Conservation (phyloP, 2,329 filamentous ascomycete species). For the Aspergillus persii region DNA sequence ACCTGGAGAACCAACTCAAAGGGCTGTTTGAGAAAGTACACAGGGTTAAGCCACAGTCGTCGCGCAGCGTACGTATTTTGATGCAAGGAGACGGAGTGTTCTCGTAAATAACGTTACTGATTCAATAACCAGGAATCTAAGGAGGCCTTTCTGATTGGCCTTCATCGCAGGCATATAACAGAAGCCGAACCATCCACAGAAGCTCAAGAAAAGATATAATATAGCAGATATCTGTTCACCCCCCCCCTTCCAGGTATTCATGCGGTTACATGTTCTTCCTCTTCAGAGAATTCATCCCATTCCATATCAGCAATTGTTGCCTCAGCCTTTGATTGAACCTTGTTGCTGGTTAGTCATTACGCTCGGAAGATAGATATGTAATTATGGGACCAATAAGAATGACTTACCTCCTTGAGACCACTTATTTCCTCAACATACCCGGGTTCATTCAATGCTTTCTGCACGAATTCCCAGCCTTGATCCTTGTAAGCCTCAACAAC, state of each 20-base stretch:
- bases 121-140: constrained; percentile 64
- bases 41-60: constrained; percentile 88
- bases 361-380: not conserved
- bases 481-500: constrained; percentile 53
- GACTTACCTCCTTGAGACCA: constrained; percentile 55
- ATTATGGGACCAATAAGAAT: not conserved
- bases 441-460: constrained; percentile 57
- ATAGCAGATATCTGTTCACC: not conserved
- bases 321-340: constrained; percentile 49
- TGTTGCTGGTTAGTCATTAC: constrained; percentile 20
- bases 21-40: constrained; percentile 76
- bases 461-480: constrained; percentile 61
- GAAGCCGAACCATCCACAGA: constrained; percentile 46
- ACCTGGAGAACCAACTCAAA: constrained; percentile 70
- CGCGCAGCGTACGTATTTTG: constrained; percentile 63
- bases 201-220: constrained; percentile 2
- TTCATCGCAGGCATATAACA: constrained; percentile 61
- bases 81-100: not conserved
- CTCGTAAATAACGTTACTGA: constrained; percentile 14
- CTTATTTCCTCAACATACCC: constrained; percentile 64
- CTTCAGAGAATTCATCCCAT: constrained; percentile 44
- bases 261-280: constrained; percentile 20
- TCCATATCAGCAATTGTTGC: constrained; percentile 44
- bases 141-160: constrained; percentile 81
- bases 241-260: not conserved